Evolutionary conservation across 2,329 filamentous ascomycete genomes (phyloP).

Genomic region (Mycosphaerelloides madeirae): DNA sequence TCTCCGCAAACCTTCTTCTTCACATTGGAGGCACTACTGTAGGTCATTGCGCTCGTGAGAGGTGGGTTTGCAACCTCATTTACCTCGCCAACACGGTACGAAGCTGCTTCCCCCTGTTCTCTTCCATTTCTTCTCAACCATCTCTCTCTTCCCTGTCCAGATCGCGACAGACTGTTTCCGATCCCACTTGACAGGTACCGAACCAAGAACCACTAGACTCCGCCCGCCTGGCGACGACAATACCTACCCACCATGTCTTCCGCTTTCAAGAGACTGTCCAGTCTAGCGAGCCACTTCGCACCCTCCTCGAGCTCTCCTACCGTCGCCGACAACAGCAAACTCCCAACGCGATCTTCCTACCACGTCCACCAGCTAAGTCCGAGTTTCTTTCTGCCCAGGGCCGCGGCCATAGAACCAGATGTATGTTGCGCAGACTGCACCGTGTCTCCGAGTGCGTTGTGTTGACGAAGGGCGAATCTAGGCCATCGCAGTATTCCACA

Average conservation of each 20-base stretch:
- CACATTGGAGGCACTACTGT: too few relatives aligned
- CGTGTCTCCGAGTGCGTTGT: too few relatives aligned
- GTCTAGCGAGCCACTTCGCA: conserved; percentile 29
- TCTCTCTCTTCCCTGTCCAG: too few relatives aligned
- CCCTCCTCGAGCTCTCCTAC: conserved; percentile 32
- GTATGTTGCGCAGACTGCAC: too few relatives aligned
- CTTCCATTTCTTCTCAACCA: too few relatives aligned
- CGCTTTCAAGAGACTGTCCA: background rate
- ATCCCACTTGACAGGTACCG: background rate
- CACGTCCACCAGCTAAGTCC: conserved; percentile 81
- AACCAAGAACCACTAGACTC: too few relatives aligned
- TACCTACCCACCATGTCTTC: background rate
- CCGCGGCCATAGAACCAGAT: conserved; percentile 81
- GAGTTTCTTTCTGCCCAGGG: conserved; percentile 80
- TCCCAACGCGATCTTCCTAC: conserved; percentile 36
- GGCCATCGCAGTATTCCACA: conserved; percentile 20
- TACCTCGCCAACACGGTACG: too few relatives aligned
- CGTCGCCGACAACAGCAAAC: conserved; percentile 19
- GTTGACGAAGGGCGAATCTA: conserved; percentile 3
- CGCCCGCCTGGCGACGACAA: background rate
- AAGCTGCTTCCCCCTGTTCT: too few relatives aligned
- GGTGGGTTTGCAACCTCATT: too few relatives aligned
- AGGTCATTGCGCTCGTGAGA: too few relatives aligned
- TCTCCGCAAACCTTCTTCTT: conserved; percentile 3
- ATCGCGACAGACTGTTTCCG: background rate